These are phyloP conservation scores for Phlyctochytrium bullatum DNA, from an alignment of 192 early-diverging fungal species.

Conservation along the genomic window DNA sequence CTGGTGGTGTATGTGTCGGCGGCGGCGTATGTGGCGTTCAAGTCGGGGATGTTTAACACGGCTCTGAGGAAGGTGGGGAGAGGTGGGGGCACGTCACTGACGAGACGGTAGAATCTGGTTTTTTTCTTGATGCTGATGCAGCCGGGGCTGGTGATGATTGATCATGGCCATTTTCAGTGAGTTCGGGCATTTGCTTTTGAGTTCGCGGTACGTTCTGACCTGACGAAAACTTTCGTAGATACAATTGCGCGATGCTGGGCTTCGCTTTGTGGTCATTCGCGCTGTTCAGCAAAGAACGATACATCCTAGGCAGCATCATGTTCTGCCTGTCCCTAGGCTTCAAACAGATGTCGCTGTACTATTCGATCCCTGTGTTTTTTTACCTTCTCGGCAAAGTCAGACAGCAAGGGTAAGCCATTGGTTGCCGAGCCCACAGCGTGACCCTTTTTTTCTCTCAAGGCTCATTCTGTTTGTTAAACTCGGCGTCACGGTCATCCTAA, in stretches of 20 bases:
- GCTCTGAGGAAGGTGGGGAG: neutral
- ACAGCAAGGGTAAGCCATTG: conserved; percentile 36
- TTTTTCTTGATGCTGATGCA: conserved; percentile 72
- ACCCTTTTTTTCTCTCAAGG: neutral
- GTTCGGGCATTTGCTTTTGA: neutral
- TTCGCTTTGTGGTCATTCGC: conserved; percentile 75
- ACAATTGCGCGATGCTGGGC: conserved; percentile 96
- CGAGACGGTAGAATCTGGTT: conserved; percentile 28
- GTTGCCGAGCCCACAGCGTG: neutral
- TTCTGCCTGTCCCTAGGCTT: conserved; percentile 86
- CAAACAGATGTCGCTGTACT: conserved; percentile 98
- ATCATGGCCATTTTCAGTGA: conserved; percentile 95
- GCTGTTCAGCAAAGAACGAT: conserved; percentile 58
- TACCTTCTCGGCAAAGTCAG: conserved; percentile 81
- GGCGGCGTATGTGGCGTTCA: neutral
- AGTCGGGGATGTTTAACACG: neutral
- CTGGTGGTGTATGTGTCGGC: conserved; percentile 71
- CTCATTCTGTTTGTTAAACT: conserved; percentile 59
- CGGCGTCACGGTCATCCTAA: conserved; percentile 67
- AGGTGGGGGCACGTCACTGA: neutral
- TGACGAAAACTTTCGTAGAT: conserved; percentile 50
- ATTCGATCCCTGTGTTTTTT: conserved; percentile 85
- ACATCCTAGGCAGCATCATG: conserved; percentile 69
- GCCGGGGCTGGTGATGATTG: conserved; percentile 87
- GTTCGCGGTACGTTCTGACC: neutral